Base-by-base conservation (phyloP, 139 green algal species). In the Chlamydomonas applanata region DNA sequence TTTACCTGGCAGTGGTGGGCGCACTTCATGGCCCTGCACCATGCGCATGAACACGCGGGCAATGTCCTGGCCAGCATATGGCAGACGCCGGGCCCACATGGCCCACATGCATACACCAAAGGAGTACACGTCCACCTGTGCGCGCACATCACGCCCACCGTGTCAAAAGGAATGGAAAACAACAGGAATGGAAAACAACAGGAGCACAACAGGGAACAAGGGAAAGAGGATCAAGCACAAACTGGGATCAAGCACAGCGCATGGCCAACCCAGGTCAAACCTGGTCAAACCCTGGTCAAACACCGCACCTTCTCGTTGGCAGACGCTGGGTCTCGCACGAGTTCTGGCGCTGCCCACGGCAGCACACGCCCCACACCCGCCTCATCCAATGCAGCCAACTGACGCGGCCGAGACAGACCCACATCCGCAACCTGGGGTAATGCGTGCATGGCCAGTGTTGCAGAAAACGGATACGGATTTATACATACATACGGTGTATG, bases 311-410 rank as follows among this genome's bases (percentile, higher is more conserved):
- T 87, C 33, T 93, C 88, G 1, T 77, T 88, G 30, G 89, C 85
- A 0, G 73, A 45, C 0, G 83, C 44, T 14, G 88, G 88, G 0
- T 74, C 85, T n/a, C 81, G 83, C 40, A 93, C 75, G 65, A 93
- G 84, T 70, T 93, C 88, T 20, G 88, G 88, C 1, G 88, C 88
- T 0, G 82, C 91, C 86, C 87, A 93, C n/a, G 88, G 88, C 65
- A 93, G 79, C 16, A 82, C 91, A 54, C 86, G 86, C 25, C 72
- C 79, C 32, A 91, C 86, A 20, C 77, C 75, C 7, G 62, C 86
- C 13, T 84, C 74, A 52, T 86, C 89, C 20, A 85, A 79, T 24
- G 86, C 67, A 1, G 70, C 33, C 67, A 85, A 81, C 69, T 78
- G 65, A 27, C 35, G 75, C 3, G 60, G 68, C 27, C 32, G 33